phyloP scores from a whole-genome alignment of 352 stramenopile genomes.

The Halophytophthora polymorphica region DNA sequence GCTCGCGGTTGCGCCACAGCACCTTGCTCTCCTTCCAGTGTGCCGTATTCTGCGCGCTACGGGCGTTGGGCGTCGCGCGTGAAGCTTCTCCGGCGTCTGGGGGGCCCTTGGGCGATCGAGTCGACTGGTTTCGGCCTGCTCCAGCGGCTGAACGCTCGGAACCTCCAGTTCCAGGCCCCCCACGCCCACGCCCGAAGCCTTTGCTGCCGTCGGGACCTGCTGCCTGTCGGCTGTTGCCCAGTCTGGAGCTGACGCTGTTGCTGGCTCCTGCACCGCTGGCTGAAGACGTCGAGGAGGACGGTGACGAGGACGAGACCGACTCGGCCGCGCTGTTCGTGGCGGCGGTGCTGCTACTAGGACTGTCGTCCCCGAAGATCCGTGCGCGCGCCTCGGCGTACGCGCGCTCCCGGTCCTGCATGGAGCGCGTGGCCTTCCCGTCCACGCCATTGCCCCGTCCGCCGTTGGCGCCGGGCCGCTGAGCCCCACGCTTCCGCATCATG shows the following conservation, averaged over 20 bases:
- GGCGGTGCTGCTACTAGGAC: constrained; percentile 4
- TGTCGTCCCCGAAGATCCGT: constrained; percentile 91
- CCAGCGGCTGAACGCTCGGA: neutral
- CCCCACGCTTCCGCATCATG: constrained; percentile 86
- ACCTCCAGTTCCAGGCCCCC: constrained; percentile 5
- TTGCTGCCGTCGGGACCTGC: constrained; percentile 51
- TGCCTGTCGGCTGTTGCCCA: constrained; percentile 40
- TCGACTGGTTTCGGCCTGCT: constrained; percentile 2
- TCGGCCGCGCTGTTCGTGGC: constrained; percentile 11
- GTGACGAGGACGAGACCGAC: constrained; percentile 22
- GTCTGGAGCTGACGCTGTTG: constrained; percentile 1
- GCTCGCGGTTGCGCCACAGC: constrained; percentile 91
- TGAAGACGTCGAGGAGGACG: constrained; percentile 21
- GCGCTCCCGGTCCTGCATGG: constrained; percentile 91
- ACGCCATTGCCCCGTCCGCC: constrained; percentile 41
- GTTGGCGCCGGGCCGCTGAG: constrained; percentile 30
- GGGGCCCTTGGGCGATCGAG: constrained; percentile 15
- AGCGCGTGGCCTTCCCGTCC: constrained; percentile 52
- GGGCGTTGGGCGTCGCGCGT: constrained; percentile 7
- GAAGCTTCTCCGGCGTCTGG: constrained; percentile 10
- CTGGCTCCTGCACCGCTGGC: neutral
- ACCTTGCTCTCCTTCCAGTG: constrained; percentile 91
- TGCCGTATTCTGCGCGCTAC: constrained; percentile 28
- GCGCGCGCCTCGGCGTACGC: constrained; percentile 93
- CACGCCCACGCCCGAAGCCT: constrained; percentile 31